These are phyloP conservation scores for Cyclotella baltica DNA, from an alignment of 108 stramenopile species.

Conservation along the genomic window DNA sequence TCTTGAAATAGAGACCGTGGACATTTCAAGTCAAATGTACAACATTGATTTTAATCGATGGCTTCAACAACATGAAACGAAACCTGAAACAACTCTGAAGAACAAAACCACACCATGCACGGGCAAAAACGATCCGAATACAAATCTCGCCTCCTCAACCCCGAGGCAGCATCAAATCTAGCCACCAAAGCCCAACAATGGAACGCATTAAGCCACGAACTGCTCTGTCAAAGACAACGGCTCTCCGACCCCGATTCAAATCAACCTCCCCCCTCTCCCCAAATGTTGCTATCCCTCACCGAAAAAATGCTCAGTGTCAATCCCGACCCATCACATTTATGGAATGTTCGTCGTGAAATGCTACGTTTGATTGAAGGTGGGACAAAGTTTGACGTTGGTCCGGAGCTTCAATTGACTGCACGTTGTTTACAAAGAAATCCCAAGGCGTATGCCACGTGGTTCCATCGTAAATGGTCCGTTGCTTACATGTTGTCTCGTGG, in stretches of 20 bases:
- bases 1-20: too few species aligned
- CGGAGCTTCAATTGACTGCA: conserved; percentile 76
- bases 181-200: conserved; percentile 82
- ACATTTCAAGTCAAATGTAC: too few species aligned
- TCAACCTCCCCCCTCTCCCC: conserved; percentile 33
- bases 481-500: conserved; percentile 36
- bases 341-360: conserved; percentile 95
- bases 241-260: conserved; percentile 12
- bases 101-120: conserved; percentile 62
- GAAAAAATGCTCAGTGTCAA: conserved; percentile 90
- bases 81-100: neutral
- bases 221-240: conserved; percentile 49
- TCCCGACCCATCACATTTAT: conserved; percentile 94
- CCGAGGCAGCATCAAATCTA: conserved; percentile 62
- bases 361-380: conserved; percentile 30
- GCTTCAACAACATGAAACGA: too few species aligned
- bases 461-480: conserved; percentile 97
- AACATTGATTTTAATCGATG: too few species aligned
- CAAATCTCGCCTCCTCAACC: conserved; percentile 70
- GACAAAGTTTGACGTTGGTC: conserved; percentile 26
- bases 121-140: conserved; percentile 82
- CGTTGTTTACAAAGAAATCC: conserved; percentile 90
- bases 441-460: conserved; percentile 97
- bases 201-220: conserved; percentile 64
- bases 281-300: conserved; percentile 64